Base-by-base conservation (phyloP, 208 protist genomes). In the Leishmania gerbilli region DNA sequence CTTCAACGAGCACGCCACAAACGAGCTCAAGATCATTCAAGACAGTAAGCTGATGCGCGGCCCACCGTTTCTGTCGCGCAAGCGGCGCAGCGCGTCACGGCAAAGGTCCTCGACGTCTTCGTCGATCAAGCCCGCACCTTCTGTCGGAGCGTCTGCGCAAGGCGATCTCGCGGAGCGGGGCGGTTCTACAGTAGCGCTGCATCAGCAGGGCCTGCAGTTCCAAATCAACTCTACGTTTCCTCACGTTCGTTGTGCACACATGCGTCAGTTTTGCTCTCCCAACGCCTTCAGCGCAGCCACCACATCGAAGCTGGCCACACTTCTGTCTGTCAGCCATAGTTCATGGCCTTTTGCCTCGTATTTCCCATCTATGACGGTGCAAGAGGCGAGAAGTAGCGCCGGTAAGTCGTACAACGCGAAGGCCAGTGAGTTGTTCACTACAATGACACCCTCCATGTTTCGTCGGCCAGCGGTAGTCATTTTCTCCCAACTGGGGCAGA, bases 21-120 rank as follows among this genome's bases (percentile, higher is more conserved):
- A 96, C 74, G 92, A 97, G 60, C 80, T 97, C 4, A 97, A 97
- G 80, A 96, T 97, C 47, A 97, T 96, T 75, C 90, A 96, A 62
- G 89, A 93, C 67, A 95, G 94, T 83, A 97, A 97, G 69, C 79
- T 97, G 21, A 97, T 97, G 94, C 89, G 94, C 45, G 94, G 94
- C 7, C 91, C 94, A 55, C 82, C 87, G 40, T 84, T 83, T 58
- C 87, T 97, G 21, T 93, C 86, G n/a, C 88, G 89, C 53, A 88
- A 87, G 67, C 79, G 79, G 4, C 69, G 80, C n/a, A 65, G 51
- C 45, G 53, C 65, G 42, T 42, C 56, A 34, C 74, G 76, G 3
- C 31, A 62, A 71, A 81, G 74, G 40, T 1, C 37, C 0, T 76
- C 71, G 11, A 34, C 68, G 34, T 37, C 74, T 4, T 79, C 55